Percentiles rank a stretch among this genome's conserved stretches.
These are phyloP conservation scores for Cytospora mali DNA, from an alignment of 2,329 filamentous ascomycete genomes.

Conservation along the genomic window DNA sequence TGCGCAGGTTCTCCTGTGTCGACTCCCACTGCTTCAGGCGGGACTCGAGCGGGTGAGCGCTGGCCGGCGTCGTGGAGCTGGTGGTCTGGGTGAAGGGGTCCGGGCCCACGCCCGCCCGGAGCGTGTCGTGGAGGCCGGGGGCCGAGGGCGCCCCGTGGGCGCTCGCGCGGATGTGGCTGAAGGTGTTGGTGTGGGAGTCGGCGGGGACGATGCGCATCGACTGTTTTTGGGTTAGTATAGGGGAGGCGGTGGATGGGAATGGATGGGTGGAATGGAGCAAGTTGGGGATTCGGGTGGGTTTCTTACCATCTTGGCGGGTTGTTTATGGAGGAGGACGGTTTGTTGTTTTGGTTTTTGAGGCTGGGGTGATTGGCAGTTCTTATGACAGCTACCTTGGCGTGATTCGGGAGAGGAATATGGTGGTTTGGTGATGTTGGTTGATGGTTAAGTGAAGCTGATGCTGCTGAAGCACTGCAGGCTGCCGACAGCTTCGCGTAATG, in stretches of 20 bases:
- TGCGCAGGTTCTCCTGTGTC: constrained; percentile 85
- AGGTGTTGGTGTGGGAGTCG: constrained; percentile 65
- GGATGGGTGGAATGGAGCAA: constrained; percentile 5
- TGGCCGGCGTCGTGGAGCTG: constrained; percentile 53
- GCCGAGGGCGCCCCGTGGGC: constrained; percentile 81
- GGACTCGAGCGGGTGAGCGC: constrained; percentile 85
- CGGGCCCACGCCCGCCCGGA: constrained; percentile 81
- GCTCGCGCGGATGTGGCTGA: constrained; percentile 59
- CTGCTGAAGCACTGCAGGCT: constrained; percentile 23
- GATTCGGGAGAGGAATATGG: background rate
- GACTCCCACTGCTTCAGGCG: constrained; percentile 88
- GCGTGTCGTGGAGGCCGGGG: constrained; percentile 89
- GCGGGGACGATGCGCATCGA: constrained; percentile 87
- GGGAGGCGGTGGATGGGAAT: constrained; percentile 3
- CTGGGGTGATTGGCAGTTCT: background rate
- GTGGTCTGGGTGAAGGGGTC: constrained; percentile 51
- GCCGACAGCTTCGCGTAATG: constrained; percentile 28
- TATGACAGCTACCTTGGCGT: background rate
- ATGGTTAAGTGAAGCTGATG: constrained; percentile 10
- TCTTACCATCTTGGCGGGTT: constrained; percentile 53
- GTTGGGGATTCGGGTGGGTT: constrained; percentile 17
- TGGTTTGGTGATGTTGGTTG: constrained; percentile 11
- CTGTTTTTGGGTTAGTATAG: constrained; percentile 47
- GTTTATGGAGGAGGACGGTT: background rate
- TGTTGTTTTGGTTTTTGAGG: constrained; percentile 17